Percentiles rank a stretch among this genome's conserved stretches.
These are phyloP conservation scores for Termitomyces sp. DNA, from an alignment of 768 basidiomycete genomes.

Conservation along the genomic window DNA sequence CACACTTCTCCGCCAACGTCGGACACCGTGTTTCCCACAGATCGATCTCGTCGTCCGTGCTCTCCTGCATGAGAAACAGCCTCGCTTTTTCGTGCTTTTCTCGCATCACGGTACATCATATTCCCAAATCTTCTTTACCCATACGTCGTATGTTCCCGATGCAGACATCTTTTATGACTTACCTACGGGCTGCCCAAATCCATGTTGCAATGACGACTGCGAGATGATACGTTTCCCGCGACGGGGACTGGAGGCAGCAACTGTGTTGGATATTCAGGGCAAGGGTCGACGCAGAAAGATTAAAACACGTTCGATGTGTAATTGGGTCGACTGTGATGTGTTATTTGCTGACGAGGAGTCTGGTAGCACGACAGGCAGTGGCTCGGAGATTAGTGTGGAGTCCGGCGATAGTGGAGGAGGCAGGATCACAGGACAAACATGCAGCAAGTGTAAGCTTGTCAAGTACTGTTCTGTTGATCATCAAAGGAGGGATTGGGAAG, in stretches of 20 bases:
- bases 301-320: conserved; percentile 65
- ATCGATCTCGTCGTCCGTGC: conserved; percentile 76
- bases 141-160: conserved; percentile 63
- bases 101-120: conserved; percentile 79
- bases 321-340: conserved; percentile 73
- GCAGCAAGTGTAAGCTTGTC: conserved; percentile 75
- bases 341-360: conserved; percentile 45
- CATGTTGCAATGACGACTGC: conserved; percentile 75
- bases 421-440: conserved; percentile 48
- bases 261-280: conserved; percentile 58
- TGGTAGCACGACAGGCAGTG: conserved; percentile 25
- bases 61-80: conserved; percentile 69
- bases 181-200: conserved; percentile 75
- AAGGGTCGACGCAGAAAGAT: conserved; percentile 46
- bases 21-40: conserved; percentile 79
- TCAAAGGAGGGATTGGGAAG: conserved; percentile 74
- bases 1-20: conserved; percentile 58
- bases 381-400: conserved; percentile 38
- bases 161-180: conserved; percentile 73
- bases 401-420: conserved; percentile 17
- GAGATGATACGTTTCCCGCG: conserved; percentile 80
- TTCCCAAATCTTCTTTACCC: conserved; percentile 77
- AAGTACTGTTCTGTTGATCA: conserved; percentile 74
- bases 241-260: conserved; percentile 54
- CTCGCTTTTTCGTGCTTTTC: conserved; percentile 73